Conservation (phyloP, 2,329 filamentous ascomycete genomes). For the Diaporthe nobilis region DNA sequence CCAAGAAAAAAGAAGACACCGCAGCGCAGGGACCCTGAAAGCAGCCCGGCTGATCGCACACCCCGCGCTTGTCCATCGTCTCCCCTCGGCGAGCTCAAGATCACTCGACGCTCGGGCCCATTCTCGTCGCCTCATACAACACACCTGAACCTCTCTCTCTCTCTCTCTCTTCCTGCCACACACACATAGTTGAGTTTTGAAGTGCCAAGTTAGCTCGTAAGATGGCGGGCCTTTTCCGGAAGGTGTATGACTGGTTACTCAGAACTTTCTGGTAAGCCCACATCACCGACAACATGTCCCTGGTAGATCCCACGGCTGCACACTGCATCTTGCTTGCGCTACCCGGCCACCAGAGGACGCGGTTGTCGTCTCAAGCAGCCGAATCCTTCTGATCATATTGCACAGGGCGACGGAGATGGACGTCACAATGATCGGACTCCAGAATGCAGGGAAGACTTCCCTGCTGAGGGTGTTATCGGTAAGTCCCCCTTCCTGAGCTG, state of each 20-base stretch:
- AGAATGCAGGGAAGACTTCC: slow-evolving; percentile 98
- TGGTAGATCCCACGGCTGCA: slow-evolving; percentile 40
- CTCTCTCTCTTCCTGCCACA: slow-evolving; percentile 1
- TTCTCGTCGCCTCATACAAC: slow-evolving; percentile 32
- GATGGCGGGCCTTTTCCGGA: slow-evolving; percentile 94
- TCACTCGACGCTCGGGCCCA: slow-evolving; percentile 39
- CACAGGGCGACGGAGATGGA: slow-evolving; percentile 98
- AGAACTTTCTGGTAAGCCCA: slow-evolving; percentile 91
- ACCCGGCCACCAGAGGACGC: slow-evolving; percentile 21
- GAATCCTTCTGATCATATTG: slow-evolving; percentile 34
- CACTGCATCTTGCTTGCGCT: slow-evolving; percentile 48
- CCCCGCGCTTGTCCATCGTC: slow-evolving; percentile 48
- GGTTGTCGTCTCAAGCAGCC: background rate
- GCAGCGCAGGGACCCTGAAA: slow-evolving; percentile 58
- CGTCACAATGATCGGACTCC: slow-evolving; percentile 98
- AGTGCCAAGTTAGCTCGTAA: slow-evolving; percentile 49
- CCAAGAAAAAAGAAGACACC: slow-evolving; percentile 47
- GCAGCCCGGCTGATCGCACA: slow-evolving; percentile 51
- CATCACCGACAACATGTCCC: background rate
- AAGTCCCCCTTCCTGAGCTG: slow-evolving; percentile 59
- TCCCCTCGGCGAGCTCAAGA: slow-evolving; percentile 44
- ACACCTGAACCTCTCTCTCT: slow-evolving; percentile 29
- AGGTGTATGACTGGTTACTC: slow-evolving; percentile 98
- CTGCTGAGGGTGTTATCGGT: slow-evolving; percentile 94
- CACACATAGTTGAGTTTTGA: slow-evolving; percentile 18